Conservation (phyloP, 495 filamentous ascomycete genomes). For the Lichenothelia convexa region DNA sequence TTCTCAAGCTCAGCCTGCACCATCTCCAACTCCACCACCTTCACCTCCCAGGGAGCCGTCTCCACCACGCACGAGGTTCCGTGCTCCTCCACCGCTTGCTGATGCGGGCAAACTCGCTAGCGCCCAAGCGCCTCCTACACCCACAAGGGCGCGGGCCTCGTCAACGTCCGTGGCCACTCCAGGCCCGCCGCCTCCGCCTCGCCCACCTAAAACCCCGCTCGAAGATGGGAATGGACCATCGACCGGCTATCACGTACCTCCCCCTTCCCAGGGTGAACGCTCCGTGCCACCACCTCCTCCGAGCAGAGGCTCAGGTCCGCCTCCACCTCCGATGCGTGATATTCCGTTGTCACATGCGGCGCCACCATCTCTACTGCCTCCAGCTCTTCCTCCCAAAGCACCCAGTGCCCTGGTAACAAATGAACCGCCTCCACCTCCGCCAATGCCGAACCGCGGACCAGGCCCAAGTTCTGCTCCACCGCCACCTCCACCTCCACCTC, state of each 20-base stretch:
- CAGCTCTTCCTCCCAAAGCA: slow-evolving; percentile 56
- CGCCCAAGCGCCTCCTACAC: slow-evolving; percentile 28
- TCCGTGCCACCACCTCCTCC: no score
- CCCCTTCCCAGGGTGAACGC: slow-evolving; percentile 57
- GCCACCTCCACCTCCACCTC: slow-evolving; percentile 9
- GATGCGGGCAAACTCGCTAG: slow-evolving; percentile 14
- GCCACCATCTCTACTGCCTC: slow-evolving; percentile 29
- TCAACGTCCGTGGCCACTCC: slow-evolving; percentile 36
- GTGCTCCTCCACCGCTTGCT: slow-evolving; percentile 13
- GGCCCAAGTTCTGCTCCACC: slow-evolving; percentile 9
- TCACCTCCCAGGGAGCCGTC: slow-evolving; percentile 36
- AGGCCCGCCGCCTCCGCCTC: slow-evolving; percentile 67
- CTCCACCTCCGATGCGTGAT: slow-evolving; percentile 55
- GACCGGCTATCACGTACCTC: slow-evolving; percentile 58
- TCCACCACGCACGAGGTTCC: slow-evolving; percentile 21
- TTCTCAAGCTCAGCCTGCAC: slow-evolving; percentile 25
- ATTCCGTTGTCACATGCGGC: slow-evolving; percentile 28
- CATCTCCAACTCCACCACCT: slow-evolving; percentile 25
- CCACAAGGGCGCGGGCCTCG: slow-evolving; percentile 35
- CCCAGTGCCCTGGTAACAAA: slow-evolving; percentile 21
- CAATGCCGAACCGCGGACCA: slow-evolving; percentile 8
- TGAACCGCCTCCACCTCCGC: slow-evolving; percentile 15
- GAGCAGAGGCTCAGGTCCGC: slow-evolving; percentile 43
- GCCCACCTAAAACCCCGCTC: slow-evolving; percentile 71
- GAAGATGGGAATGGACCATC: slow-evolving; percentile 36